Percentiles rank a stretch among this genome's conserved stretches.
These are phyloP conservation scores for Zymoseptoria passerinii DNA, from an alignment of 2,329 filamentous ascomycete genomes.

Conservation along the genomic window DNA sequence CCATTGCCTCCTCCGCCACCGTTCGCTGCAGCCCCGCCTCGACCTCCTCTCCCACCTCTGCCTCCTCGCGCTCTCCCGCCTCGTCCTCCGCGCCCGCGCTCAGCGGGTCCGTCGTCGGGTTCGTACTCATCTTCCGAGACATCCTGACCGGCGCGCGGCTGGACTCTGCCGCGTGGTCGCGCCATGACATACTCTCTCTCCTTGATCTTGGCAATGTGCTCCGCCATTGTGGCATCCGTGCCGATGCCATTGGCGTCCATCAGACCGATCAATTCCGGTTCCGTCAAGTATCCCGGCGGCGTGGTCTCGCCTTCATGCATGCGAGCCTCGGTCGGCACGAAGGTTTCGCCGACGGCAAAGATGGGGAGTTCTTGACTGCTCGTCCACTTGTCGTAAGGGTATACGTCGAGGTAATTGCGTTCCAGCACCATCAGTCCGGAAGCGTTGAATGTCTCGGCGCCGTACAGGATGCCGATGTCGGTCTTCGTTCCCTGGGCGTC, in stretches of 20 bases:
- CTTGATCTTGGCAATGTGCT: conserved; percentile 95
- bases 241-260: conserved; percentile 99
- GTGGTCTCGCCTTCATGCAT: conserved; percentile 87
- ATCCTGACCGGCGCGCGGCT: conserved; percentile 25
- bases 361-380: conserved; percentile 73
- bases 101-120: conserved; percentile 30
- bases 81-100: conserved; percentile 32
- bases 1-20: conserved; percentile 36
- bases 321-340: conserved; percentile 79
- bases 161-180: conserved; percentile 37
- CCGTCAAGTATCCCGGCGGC: conserved; percentile 78
- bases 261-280: conserved; percentile 86
- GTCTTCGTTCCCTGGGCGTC: conserved; percentile 83
- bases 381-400: conserved; percentile 93
- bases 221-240: conserved; percentile 97
- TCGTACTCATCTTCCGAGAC: conserved; percentile 24
- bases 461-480: conserved; percentile 76
- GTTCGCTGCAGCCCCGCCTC: conserved; percentile 38
- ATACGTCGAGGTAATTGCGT: conserved; percentile 90
- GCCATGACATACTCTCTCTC: conserved; percentile 76
- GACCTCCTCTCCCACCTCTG: conserved; percentile 40
- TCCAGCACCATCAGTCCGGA: conserved; percentile 78
- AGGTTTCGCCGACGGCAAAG: conserved; percentile 70
- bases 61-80: conserved; percentile 28
- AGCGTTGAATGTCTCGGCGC: conserved; percentile 71